Evolutionary conservation across 139 green algal genomes (phyloP).

Genomic region (Volvox reticuliferus): DNA sequence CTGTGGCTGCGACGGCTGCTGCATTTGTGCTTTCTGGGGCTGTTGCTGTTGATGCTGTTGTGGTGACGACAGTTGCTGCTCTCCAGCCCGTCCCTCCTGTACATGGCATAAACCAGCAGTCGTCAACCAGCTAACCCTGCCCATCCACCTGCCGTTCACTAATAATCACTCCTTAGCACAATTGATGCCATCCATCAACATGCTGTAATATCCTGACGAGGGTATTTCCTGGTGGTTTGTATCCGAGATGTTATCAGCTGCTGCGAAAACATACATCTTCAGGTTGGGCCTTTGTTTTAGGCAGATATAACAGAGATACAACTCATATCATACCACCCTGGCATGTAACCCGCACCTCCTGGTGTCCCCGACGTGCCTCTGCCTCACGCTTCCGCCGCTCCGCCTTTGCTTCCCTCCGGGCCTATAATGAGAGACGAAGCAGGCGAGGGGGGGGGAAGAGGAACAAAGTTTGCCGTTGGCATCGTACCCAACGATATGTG

Average conservation of each 20-base stretch:
- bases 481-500: too few relatives aligned
- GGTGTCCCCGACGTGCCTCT: conserved; percentile 1
- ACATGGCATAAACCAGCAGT: background rate
- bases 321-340: background rate
- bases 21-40: background rate
- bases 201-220: too few relatives aligned
- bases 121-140: background rate
- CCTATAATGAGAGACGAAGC: background rate
- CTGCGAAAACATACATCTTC: too few relatives aligned
- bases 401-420: conserved; percentile 10
- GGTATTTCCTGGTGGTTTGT: too few relatives aligned
- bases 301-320: too few relatives aligned
- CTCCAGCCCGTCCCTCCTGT: background rate
- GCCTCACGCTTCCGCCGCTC: conserved; percentile 1
- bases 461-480: too few relatives aligned
- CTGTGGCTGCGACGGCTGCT: background rate
- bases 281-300: too few relatives aligned
- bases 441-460: background rate
- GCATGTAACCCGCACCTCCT: background rate
- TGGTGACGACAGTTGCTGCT: background rate
- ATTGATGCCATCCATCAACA: too few relatives aligned
- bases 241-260: too few relatives aligned
- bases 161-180: too few relatives aligned
- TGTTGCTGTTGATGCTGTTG: background rate
- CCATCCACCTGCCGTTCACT: too few relatives aligned